Evolutionary conservation across 2,329 filamentous ascomycete species (phyloP).

Genomic region (Neoscytalidium dimidiatum): DNA sequence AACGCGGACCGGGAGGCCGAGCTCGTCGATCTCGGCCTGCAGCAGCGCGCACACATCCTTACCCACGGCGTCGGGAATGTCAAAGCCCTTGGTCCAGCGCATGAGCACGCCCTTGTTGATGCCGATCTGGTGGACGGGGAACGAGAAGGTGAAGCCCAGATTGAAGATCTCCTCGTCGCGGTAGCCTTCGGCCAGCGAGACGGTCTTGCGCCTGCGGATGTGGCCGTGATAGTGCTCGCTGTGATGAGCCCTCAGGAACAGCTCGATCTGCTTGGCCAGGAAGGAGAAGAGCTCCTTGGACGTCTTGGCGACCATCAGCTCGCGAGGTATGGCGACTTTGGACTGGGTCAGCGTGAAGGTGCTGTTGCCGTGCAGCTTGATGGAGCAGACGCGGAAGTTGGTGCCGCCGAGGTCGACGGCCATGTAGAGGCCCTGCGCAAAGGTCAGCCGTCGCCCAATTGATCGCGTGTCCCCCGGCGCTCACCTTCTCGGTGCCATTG

Average conservation of each 20-base stretch:
- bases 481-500: conserved; percentile 94
- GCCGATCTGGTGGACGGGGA: conserved; percentile 89
- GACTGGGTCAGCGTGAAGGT: conserved; percentile 92
- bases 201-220: conserved; percentile 63
- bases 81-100: conserved; percentile 98
- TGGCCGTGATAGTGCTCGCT: conserved; percentile 79
- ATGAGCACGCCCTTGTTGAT: conserved; percentile 95
- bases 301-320: conserved; percentile 87
- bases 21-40: conserved; percentile 83
- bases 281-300: conserved; percentile 88
- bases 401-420: conserved; percentile 97
- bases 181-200: conserved; percentile 60
- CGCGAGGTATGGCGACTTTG: conserved; percentile 86
- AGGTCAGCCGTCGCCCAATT: neutral
- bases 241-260: conserved; percentile 85
- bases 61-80: conserved; percentile 91
- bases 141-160: conserved; percentile 98
- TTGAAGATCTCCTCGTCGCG: conserved; percentile 80
- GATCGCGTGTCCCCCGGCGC: conserved; percentile 25
- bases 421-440: conserved; percentile 79
- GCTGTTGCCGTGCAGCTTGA: conserved; percentile 88
- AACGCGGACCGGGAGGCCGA: conserved; percentile 88
- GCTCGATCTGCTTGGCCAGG: conserved; percentile 87
- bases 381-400: conserved; percentile 97
- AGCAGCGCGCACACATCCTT: conserved; percentile 92